Conservation (phyloP, 192 early-diverging fungal genomes). For the Pecoramyces ruminantium region DNA sequence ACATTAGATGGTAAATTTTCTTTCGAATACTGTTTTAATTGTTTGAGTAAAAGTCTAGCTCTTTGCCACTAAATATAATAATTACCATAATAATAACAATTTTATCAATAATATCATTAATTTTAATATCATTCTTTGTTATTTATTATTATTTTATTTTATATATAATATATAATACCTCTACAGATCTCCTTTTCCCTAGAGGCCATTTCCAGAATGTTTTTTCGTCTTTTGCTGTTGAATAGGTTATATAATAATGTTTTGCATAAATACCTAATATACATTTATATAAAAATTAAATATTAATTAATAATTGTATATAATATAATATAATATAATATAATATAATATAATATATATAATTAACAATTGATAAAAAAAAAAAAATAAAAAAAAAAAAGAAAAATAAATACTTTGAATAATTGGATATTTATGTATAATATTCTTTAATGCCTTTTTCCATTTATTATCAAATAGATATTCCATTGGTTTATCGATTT, state of each 20-base stretch:
- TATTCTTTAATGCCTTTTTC: background rate
- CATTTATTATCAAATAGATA: background rate
- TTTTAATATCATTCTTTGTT: too few species aligned
- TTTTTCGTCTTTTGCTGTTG: slow-evolving; percentile 9
- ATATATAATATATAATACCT: slow-evolving; percentile 8
- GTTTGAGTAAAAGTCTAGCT: slow-evolving; percentile 12
- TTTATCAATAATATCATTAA: background rate
- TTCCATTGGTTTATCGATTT: background rate
- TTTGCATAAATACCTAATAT: slow-evolving; percentile 4
- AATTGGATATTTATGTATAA: background rate
- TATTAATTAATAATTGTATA: background rate
- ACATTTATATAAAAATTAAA: background rate
- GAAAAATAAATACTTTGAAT: background rate
- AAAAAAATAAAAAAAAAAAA: too few species aligned
- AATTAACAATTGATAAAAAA: too few species aligned
- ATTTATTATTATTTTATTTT: too few species aligned
- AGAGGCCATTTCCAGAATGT: slow-evolving; percentile 20
- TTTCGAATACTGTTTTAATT: slow-evolving; percentile 7
- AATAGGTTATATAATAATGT: slow-evolving; percentile 13
- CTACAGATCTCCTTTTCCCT: slow-evolving; percentile 23
- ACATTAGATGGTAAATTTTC: slow-evolving; percentile 5
- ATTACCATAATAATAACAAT: background rate
- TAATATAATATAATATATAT: too few species aligned
- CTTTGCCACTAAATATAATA: slow-evolving; percentile 21
- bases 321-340: too few species aligned